Base-by-base conservation (phyloP, 192 early-diverging fungal genomes). In the Coemansia biformis region DNA sequence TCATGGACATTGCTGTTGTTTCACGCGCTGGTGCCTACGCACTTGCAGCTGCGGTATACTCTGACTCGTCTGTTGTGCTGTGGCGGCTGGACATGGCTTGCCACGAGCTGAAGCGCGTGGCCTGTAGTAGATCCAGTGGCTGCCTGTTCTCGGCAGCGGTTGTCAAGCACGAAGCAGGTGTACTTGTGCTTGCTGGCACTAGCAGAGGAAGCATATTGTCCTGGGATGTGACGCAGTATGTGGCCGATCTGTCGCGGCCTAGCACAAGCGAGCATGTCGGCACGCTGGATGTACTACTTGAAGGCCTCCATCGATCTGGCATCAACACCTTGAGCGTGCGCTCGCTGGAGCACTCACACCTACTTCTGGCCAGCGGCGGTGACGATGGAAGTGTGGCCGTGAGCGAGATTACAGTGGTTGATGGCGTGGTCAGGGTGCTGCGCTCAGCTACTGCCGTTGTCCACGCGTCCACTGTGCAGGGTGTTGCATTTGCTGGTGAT, bases 381-480 rank as follows among this genome's bases (percentile, higher is more conserved):
- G 90, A 92, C 38, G 87, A 91, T 55, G 86, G 86, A 59, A 65
- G 76, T 1, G 26, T 88, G 14, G 46, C 60, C 16, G 55, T 59
- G 2, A 46, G 49, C 11, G 38, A 36, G 39, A 15, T 81, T 23
- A 29, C 51, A 23, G 28, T 64, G 23, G 24, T 5, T 5, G 13
- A 57, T 46, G n/a, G 46, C 23, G 22, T 5, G 15, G 4, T 5
- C 38, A 16, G 28, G 22, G 30, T n/a, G 18, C 2, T 7, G 18
- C 33, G 43, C 2, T 21, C 35, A 4, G 36, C 3, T 14, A 42
- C 24, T 13, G 46, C 29, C 29, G 38, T 43, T 37, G 78, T 81
- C 2, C 88, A 90, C 68, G 81, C 83, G 12, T 90, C 87, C 15
- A 74, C 83, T n/a, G 75, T 87, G 26, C 79, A 82, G 81, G 80